Base-by-base conservation (phyloP, 2,329 filamentous ascomycete genomes). In the Pseudogymnoascus sp. region DNA sequence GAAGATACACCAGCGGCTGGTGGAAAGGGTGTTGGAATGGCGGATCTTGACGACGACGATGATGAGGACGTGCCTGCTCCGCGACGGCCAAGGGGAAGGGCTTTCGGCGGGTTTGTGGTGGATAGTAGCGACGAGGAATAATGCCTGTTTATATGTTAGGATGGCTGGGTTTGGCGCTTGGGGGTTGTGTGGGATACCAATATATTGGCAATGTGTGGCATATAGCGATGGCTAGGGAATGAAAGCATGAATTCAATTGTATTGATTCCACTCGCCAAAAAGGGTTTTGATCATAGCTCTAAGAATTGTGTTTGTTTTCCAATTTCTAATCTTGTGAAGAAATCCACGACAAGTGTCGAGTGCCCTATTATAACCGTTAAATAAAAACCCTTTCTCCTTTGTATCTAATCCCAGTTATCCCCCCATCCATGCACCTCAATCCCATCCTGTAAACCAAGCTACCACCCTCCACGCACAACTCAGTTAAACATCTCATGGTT, bases 41-140 rank as follows among this genome's bases (percentile, higher is more conserved):
- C 40, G 19, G 59, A 61, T 2, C 33, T 61, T 13, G 59, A 42
- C 8, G 59, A 61, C 23, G 36, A 42, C 6, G 59, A 61, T 5
- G 59, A 61, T 7, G 59, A 61, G 13, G 59, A 61, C 23, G 19
- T 61, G 7, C 59, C 59, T 28, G 59, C 36, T 40, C 33, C 36
- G 15, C 33, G 59, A 7, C 19, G 33, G 19, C 33, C 59, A 13
- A 61, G 59, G 1, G 50, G 10, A 1, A 61, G 36, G 33, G 36
- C 59, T 28, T 38, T 40, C 23, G 59, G 59, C n/a, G 59, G 33
- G 13, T 61, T 61, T 61, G 36, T 61, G 50, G 50, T 57, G 33
- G 59, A 61, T 38, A 61, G 59, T 23, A 42, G 36, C 19, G 59
- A 61, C 6, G 59, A 61, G 59, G 33, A 61, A 42, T 61, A 42